Percentiles rank a stretch among this genome's conserved stretches.
Conservation (phyloP, 2,329 filamentous ascomycete species). For the Myriosclerotinia curreyana region DNA sequence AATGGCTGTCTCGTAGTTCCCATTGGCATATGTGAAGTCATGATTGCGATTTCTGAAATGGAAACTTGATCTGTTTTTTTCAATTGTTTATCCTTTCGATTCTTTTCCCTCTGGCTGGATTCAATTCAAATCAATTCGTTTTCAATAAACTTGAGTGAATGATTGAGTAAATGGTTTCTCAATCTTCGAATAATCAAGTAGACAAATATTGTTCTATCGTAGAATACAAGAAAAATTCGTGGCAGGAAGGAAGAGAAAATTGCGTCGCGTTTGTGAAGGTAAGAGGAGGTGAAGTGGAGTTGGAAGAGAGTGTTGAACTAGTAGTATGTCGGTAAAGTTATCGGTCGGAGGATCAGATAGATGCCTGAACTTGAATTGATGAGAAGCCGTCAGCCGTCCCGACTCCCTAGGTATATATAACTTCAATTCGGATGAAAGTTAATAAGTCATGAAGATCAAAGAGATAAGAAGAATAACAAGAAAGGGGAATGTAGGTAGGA, state of each 20-base stretch:
- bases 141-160: not conserved
- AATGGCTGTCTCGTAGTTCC: slow-evolving; percentile 61
- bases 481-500: slow-evolving; percentile 9
- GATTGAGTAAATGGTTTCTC: not conserved
- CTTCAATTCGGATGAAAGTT: not conserved
- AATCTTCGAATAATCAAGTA: not conserved
- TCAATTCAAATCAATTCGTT: not conserved
- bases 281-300: slow-evolving; percentile 3
- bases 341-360: not conserved
- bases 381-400: not conserved
- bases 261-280: slow-evolving; percentile 14
- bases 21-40: slow-evolving; percentile 34
- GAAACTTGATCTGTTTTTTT: not conserved
- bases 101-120: not conserved
- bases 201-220: not conserved
- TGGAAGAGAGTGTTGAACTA: not conserved
- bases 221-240: slow-evolving; percentile 7
- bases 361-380: not conserved
- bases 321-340: not conserved
- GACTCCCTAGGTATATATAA: not conserved
- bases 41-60: slow-evolving; percentile 19
- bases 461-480: too few relatives aligned
- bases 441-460: not conserved
- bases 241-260: slow-evolving; percentile 12
- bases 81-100: slow-evolving; percentile 3